Evolutionary conservation across 371 early-diverging fungal genomes (phyloP).

Genomic region (Mucor lusitanicus): DNA sequence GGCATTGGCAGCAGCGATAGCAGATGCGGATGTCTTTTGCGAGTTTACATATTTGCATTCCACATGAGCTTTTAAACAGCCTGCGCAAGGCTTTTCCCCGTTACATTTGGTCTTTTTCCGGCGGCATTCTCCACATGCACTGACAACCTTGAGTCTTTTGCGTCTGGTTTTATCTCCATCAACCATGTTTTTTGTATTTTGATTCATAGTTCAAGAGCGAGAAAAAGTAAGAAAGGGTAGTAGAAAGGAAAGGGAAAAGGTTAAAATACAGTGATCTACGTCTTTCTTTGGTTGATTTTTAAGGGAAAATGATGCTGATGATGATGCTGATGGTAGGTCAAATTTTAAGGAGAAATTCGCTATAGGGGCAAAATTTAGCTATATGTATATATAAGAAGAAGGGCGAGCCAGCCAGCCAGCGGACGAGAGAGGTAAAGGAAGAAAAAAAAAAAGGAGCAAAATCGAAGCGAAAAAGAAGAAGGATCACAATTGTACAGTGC

Average conservation of each 20-base stretch:
- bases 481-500: neutral
- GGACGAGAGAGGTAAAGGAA: neutral
- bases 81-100: constrained; percentile 32
- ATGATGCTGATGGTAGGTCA: neutral
- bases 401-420: too few relatives aligned
- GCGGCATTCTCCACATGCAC: constrained; percentile 36
- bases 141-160: constrained; percentile 37
- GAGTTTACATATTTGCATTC: constrained; percentile 28
- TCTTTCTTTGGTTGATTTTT: neutral
- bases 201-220: neutral
- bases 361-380: neutral
- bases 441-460: neutral
- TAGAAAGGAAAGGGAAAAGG: neutral
- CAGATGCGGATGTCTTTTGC: neutral
- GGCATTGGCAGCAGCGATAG: neutral
- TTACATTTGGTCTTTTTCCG: constrained; percentile 41
- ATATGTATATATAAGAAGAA: neutral
- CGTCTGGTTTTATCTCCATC: constrained; percentile 27
- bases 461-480: neutral
- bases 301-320: too few relatives aligned
- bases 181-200: neutral
- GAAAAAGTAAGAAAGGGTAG: neutral
- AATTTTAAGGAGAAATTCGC: constrained; percentile 2
- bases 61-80: constrained; percentile 33
- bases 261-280: neutral